These are phyloP conservation scores for Schizothecium vesticola DNA, from an alignment of 495 filamentous ascomycete species.

Conservation along the genomic window DNA sequence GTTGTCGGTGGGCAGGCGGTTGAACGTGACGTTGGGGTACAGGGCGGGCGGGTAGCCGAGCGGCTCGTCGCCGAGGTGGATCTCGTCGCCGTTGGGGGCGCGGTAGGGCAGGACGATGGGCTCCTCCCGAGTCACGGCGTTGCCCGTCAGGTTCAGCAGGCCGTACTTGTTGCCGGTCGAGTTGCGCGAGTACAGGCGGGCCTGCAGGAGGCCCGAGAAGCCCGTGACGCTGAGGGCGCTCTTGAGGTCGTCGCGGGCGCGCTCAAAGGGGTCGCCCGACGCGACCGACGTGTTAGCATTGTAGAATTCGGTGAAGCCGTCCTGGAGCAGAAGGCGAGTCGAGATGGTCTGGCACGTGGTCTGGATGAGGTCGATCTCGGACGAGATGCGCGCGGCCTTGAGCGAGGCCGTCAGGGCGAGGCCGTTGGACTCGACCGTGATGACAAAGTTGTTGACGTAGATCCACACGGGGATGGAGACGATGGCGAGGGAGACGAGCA, in stretches of 20 bases:
- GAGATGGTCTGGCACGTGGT: slow-evolving; percentile 60
- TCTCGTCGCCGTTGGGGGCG: slow-evolving; percentile 49
- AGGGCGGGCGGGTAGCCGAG: slow-evolving; percentile 61
- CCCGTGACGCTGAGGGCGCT: slow-evolving; percentile 54
- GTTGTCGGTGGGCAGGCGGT: slow-evolving; percentile 33
- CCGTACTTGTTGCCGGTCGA: slow-evolving; percentile 45
- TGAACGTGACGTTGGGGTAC: slow-evolving; percentile 71
- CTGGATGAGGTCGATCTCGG: slow-evolving; percentile 68
- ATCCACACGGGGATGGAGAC: slow-evolving; percentile 54
- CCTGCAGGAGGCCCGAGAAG: slow-evolving; percentile 57
- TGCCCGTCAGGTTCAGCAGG: slow-evolving; percentile 58
- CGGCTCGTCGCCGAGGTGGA: slow-evolving; percentile 52
- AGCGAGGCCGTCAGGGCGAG: slow-evolving; percentile 75
- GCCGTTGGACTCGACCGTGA: slow-evolving; percentile 51
- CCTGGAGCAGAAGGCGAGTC: slow-evolving; percentile 63
- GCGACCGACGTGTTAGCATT: slow-evolving; percentile 40
- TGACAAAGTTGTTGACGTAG: slow-evolving; percentile 69
- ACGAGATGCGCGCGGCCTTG: slow-evolving; percentile 75
- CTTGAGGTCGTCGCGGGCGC: slow-evolving; percentile 51
- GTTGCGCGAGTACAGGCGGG: slow-evolving; percentile 60
- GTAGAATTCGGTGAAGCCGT: slow-evolving; percentile 58
- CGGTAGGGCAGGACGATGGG: slow-evolving; percentile 53
- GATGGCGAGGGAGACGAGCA: slow-evolving; percentile 58
- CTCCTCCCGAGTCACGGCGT: slow-evolving; percentile 16
- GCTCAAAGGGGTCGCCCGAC: slow-evolving; percentile 45